These are phyloP conservation scores for Podochytrium sp. DNA, from an alignment of 192 early-diverging fungal species.

Conservation along the genomic window DNA sequence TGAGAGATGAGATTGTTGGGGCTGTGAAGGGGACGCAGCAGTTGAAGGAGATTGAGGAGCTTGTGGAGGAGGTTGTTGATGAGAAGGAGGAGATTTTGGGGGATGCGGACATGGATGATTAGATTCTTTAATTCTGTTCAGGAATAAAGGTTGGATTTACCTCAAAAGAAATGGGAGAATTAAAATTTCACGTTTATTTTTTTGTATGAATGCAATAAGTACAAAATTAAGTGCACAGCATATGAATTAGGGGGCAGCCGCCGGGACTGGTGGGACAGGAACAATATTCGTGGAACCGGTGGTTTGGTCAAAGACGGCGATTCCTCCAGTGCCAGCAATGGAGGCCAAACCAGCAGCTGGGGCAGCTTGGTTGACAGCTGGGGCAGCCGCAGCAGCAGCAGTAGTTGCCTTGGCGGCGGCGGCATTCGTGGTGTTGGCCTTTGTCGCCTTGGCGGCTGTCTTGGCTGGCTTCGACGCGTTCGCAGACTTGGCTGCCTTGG, in stretches of 20 bases:
- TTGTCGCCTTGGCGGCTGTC: neutral
- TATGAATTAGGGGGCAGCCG: neutral
- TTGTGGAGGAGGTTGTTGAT: constrained; percentile 88
- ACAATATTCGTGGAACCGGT: neutral
- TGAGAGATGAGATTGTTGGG: constrained; percentile 59
- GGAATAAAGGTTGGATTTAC: no score
- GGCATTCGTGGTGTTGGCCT: neutral
- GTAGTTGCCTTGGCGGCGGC: neutral
- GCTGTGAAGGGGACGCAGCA: constrained; percentile 52
- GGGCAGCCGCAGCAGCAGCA: neutral
- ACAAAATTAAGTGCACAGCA: neutral
- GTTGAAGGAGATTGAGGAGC: constrained; percentile 80
- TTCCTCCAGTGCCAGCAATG: neutral
- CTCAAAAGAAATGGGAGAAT: neutral
- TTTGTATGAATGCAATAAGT: neutral
- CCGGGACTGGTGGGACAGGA: neutral
- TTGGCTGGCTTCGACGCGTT: no score
- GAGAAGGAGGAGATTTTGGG: constrained; percentile 57
- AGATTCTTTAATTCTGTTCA: neutral
- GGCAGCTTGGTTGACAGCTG: neutral
- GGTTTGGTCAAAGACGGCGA: no score
- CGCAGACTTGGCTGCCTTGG: no score
- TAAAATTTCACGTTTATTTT: neutral
- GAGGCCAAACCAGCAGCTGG: neutral
- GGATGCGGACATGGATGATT: constrained; percentile 11